Evolutionary conservation across 495 filamentous ascomycete species (phyloP).

Genomic region (Thermochaetoides thermophila): DNA sequence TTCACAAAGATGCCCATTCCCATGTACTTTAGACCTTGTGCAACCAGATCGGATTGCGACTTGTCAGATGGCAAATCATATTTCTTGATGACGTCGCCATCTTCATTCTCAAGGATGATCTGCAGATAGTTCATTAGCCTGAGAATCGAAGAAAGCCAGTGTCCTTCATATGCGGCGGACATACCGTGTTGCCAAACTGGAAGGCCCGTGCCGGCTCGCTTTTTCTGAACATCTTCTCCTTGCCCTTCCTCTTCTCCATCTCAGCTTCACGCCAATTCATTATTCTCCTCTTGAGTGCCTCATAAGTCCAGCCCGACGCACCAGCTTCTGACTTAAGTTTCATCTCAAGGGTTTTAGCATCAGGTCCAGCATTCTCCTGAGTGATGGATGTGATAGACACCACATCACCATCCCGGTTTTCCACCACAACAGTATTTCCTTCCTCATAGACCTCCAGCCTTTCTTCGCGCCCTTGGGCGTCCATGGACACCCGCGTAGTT

Average conservation of each 20-base stretch:
- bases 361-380: slow-evolving; percentile 11
- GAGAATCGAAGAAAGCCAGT: not conserved
- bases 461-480: no score
- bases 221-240: slow-evolving; percentile 31
- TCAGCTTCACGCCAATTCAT: slow-evolving; percentile 40
- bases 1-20: slow-evolving; percentile 31
- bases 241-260: slow-evolving; percentile 42
- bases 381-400: no score
- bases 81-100: slow-evolving; percentile 94
- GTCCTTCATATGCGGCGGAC: slow-evolving; percentile 2
- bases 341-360: slow-evolving; percentile 20
- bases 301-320: slow-evolving; percentile 29
- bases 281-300: slow-evolving; percentile 33
- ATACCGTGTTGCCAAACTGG: slow-evolving; percentile 78
- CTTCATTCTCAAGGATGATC: slow-evolving; percentile 95
- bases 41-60: slow-evolving; percentile 24
- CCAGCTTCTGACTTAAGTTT: slow-evolving; percentile 30
- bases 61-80: slow-evolving; percentile 63
- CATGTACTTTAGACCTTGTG: slow-evolving; percentile 31
- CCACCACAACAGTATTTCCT: slow-evolving; percentile 66
- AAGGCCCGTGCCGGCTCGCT: slow-evolving; percentile 70
- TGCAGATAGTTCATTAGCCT: slow-evolving; percentile 9
- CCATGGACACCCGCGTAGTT: no score
- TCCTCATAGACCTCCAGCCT: slow-evolving; percentile 62
- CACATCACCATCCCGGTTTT: slow-evolving; percentile 82